A percentile compares a stretch with the other conserved stretches of the same genome.
Evolutionary conservation across 2,329 filamentous ascomycete species (phyloP).

Genomic region (Aspergillus felis): DNA sequence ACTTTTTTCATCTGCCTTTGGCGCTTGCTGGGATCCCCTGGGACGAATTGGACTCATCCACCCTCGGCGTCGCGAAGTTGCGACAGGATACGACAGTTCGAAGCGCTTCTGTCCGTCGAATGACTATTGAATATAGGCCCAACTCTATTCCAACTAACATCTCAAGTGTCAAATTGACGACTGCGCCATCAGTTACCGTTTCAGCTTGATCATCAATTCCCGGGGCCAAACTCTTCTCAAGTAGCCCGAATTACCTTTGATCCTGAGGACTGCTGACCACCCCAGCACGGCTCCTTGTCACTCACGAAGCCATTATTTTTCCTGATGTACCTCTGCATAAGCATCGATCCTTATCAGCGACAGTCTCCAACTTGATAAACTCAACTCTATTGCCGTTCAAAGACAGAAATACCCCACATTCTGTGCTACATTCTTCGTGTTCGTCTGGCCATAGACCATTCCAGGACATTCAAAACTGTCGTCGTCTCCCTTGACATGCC

Average conservation of each 20-base stretch:
- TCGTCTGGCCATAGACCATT: slow-evolving; percentile 4
- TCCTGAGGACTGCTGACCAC: not conserved
- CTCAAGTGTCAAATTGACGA: not conserved
- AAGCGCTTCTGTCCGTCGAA: not conserved
- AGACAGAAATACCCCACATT: slow-evolving; percentile 4
- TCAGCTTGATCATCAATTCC: not conserved
- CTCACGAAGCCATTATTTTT: not conserved
- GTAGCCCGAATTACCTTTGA: not conserved
- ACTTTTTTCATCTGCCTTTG: not conserved
- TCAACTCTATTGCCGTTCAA: not conserved
- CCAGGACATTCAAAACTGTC: slow-evolving; percentile 1
- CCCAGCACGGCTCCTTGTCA: not conserved
- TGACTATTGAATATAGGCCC: not conserved
- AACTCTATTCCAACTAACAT: not conserved
- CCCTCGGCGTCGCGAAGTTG: not conserved
- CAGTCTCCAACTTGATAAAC: not conserved
- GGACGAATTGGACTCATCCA: not conserved
- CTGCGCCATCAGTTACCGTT: not conserved
- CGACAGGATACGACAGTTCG: not conserved
- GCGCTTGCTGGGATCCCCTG: not conserved
- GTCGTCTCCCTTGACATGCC: slow-evolving; percentile 17
- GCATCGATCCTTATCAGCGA: not conserved
- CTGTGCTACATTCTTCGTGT: slow-evolving; percentile 16
- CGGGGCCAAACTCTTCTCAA: not conserved
- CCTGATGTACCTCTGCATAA: not conserved